Evolutionary conservation across 2,329 filamentous ascomycete genomes (phyloP), one percentile per base, ranked within the genome.

Genomic region (Pestalotiopsis sp.): DNA sequence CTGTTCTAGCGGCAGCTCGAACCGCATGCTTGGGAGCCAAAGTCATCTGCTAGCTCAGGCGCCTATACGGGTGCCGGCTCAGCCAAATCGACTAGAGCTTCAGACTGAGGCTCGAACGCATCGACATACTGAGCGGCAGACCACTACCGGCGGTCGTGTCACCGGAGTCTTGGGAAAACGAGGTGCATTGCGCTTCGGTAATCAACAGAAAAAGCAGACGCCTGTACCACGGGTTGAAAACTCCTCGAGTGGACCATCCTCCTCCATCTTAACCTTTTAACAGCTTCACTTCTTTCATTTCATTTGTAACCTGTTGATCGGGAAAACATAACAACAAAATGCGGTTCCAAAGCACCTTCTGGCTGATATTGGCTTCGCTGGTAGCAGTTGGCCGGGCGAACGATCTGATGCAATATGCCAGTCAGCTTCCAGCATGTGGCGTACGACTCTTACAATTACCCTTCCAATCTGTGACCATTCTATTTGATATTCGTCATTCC

Each of bases 351-450:
- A 56, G 12, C 17, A 17, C 41, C 23, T 25, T 66, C 17, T 66
- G 49, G 49, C 17, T 66, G 11, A 13, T 60, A 2, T 20, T 61
- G 38, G 60, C 52, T 6, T 58, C 41, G 4, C 17, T 69, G 45
- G 52, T 36, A 12, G 38, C 65, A 1, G 25, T 66, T 25, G 68
- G 68, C 38, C 45, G 45, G 27, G 68, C 65, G n/a, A 20, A 17
- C 4, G 66, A 70, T 31, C 57, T 73, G 1, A 11, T 72, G 6
- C 69, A 72, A 38, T 73, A 71, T 64, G 67, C 66, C 20, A 59
- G 27, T 38, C 61, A 71, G 59, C 31, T 76, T 12, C 70, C 74
- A 3, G 23, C 58, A n/a, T 76, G 73, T 45, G 73, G 73, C 27
- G 74, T 75, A 66, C 14, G 71, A 31, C 64, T 49, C 57, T 20